Evolutionary conservation across 1,284 basidiomycete species (phyloP), one percentile per base, ranked within the genome.

Genomic region (Leccinum pallidistipes): DNA sequence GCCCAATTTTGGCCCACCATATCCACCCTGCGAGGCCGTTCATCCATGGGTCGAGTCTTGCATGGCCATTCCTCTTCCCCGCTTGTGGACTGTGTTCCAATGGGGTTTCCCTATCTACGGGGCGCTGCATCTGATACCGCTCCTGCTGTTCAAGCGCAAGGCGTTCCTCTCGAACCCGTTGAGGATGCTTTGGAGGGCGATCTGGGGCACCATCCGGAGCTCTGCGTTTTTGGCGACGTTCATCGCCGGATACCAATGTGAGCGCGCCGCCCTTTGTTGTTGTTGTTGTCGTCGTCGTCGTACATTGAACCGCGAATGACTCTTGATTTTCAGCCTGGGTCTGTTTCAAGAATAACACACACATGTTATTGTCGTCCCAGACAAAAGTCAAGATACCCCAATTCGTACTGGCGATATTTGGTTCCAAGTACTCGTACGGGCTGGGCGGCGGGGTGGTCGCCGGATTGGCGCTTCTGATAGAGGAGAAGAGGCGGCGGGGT

Each of bases 101-200:
- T 96, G 90, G 90, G 95, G 95, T 81, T 72, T 91, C 36, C 89
- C 89, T 3, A 85, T 90, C 49, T 99, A 98, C 69, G 88, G 92
- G 21, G 95, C 94, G 0, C 79, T 99, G 49, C 95, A 98, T 76
- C 84, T 98, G 64, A 87, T 98, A 36, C 97, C 97, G 0, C 82
- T 87, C 63, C 76, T 95, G 11, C 77, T 95, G 16, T 92, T 96
- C 75, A 91, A 92, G 71, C 77, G 86, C 52, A 77, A 79, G 24
- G 74, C 77, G 0, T 89, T 94, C 71, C 68, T 81, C 60, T 79
- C 83, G 57, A 82, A 88, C 65, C 94, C 91, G 0, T 71, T 81
- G 14, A 79, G 77, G 38, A 87, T 93, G 76, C 76, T 95, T 1
- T 69, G 83, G 8, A 84, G 83, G 59, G 87, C 91, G 0, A 77